These are phyloP conservation scores for Carex pumila DNA, from an alignment of 176 grass and related monocot genomes.

Conservation along the genomic window DNA sequence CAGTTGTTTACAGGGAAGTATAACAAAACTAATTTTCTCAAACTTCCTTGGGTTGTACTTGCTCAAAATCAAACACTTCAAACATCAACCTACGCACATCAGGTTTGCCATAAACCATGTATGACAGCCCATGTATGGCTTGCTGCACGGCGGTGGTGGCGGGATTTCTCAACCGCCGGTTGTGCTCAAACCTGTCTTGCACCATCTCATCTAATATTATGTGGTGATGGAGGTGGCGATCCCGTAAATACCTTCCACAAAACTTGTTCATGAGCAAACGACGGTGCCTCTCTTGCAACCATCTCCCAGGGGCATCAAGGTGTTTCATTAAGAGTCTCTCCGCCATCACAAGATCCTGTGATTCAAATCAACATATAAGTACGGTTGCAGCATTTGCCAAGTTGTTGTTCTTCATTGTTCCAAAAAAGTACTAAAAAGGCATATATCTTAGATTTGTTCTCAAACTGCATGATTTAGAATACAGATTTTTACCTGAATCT, in stretches of 20 bases:
- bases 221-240: slow-evolving; percentile 77
- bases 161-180: slow-evolving; percentile 78
- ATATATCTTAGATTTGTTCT: neutral
- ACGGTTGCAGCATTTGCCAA: neutral
- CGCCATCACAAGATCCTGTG: slow-evolving; percentile 87
- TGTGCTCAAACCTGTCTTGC: slow-evolving; percentile 87
- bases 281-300: slow-evolving; percentile 83
- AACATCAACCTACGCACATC: slow-evolving; percentile 95
- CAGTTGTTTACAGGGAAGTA: slow-evolving; percentile 1
- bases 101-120: slow-evolving; percentile 79
- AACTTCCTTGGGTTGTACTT: slow-evolving; percentile 81
- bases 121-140: slow-evolving; percentile 75
- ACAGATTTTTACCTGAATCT: slow-evolving; percentile 71
- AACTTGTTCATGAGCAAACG: slow-evolving; percentile 92
- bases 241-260: slow-evolving; percentile 79
- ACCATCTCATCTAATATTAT: slow-evolving; percentile 77
- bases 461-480: neutral
- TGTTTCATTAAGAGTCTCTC: slow-evolving; percentile 98
- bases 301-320: slow-evolving; percentile 87
- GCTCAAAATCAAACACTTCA: slow-evolving; percentile 93
- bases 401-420: neutral
- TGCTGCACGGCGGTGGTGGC: slow-evolving; percentile 85
- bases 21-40: slow-evolving; percentile 28
- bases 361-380: slow-evolving; percentile 2
- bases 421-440: neutral